These are phyloP conservation scores for Eucalyptus caleyi DNA, from an alignment of 345 rosid species.

Conservation along the genomic window DNA sequence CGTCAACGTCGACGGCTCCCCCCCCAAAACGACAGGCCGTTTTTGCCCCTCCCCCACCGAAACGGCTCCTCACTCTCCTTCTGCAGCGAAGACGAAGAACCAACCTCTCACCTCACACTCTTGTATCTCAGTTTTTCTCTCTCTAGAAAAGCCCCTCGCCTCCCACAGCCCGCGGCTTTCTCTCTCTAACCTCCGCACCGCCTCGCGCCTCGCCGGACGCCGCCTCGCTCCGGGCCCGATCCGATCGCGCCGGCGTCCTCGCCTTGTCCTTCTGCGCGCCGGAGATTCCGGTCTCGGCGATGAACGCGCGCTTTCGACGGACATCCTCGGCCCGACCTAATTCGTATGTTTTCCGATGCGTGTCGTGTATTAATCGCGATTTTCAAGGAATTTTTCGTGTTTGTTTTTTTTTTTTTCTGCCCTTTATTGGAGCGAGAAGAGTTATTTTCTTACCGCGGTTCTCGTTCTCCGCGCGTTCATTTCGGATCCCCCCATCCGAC, in stretches of 20 bases:
- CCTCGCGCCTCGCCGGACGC: not conserved
- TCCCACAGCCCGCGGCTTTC: not conserved
- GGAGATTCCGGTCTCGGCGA: not conserved
- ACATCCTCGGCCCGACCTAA: not conserved
- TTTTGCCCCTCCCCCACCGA: not conserved
- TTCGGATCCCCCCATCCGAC: constrained; percentile 46
- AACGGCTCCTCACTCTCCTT: not conserved
- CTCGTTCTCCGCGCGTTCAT: constrained; percentile 12
- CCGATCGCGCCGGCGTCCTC: not conserved
- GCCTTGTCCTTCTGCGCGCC: not conserved
- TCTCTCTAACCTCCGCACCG: not conserved
- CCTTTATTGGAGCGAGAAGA: not conserved
- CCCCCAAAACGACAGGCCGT: not conserved
- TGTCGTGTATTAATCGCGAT: not conserved
- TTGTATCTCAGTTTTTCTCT: not conserved
- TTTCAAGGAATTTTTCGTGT: not conserved
- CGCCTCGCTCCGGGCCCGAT: not conserved
- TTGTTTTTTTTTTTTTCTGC: not conserved
- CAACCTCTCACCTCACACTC: not conserved
- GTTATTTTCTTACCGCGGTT: not conserved
- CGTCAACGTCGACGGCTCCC: not conserved
- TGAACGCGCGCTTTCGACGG: not conserved
- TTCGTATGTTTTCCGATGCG: not conserved
- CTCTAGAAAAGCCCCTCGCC: not conserved
- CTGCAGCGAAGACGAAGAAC: constrained; percentile 10